Percentiles rank a stretch among this genome's conserved stretches.
Evolutionary conservation across 208 protist species (phyloP).

Genomic region (Crithidia thermophila): DNA sequence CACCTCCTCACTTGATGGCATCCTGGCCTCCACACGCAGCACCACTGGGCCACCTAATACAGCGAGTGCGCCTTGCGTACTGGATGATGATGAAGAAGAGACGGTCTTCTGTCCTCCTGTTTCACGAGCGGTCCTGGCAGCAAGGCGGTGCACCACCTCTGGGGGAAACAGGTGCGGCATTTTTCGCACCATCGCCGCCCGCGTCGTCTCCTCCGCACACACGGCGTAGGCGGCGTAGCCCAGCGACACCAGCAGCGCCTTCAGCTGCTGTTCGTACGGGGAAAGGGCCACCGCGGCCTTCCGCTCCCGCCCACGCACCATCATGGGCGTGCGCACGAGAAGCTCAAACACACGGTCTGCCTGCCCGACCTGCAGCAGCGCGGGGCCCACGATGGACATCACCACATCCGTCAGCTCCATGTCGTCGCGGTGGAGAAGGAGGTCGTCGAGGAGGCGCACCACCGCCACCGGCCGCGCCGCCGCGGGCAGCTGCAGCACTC

Average conservation of each 20-base stretch:
- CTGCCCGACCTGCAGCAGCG: constrained; percentile 70
- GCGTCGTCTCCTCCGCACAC: constrained; percentile 25
- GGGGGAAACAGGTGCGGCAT: constrained; percentile 72
- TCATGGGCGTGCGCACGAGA: constrained; percentile 47
- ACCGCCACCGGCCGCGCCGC: constrained; percentile 36
- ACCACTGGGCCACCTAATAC: too few species aligned
- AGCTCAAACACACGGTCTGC: constrained; percentile 60
- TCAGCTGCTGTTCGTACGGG: constrained; percentile 2
- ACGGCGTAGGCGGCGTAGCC: constrained; percentile 56
- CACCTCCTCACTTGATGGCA: too few species aligned
- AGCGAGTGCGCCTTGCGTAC: background rate
- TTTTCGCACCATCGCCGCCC: constrained; percentile 41
- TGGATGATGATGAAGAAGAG: background rate
- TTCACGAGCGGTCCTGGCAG: too few species aligned
- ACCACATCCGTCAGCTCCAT: constrained; percentile 67
- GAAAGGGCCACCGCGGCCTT: constrained; percentile 24
- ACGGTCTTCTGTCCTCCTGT: background rate
- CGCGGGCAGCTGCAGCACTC: constrained; percentile 24
- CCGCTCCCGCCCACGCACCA: constrained; percentile 35
- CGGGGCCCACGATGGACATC: constrained; percentile 50
- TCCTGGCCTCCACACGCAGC: too few species aligned
- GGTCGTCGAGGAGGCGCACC: constrained; percentile 56
- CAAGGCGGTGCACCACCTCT: constrained; percentile 47
- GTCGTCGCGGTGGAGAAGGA: constrained; percentile 75
- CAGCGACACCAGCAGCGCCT: constrained; percentile 26